Base-by-base conservation (phyloP, 1,139 yeast species). In the Lizanozyma gosingica region DNA sequence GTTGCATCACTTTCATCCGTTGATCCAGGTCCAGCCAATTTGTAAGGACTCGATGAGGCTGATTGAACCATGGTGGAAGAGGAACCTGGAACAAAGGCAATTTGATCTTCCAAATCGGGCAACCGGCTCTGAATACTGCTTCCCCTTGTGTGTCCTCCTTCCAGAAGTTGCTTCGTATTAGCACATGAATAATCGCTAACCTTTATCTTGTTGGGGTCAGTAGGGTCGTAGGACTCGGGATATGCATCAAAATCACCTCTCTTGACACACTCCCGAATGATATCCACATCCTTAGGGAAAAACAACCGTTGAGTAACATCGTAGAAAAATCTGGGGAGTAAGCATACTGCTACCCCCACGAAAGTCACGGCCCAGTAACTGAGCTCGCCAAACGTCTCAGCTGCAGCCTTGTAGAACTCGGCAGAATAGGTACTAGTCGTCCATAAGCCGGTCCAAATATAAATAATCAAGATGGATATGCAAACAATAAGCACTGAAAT, bases 391-490 rank as follows among this genome's bases (percentile, higher is more conserved):
- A 83, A 88, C 43, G 84, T 67, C 53, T 80, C 81, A 2, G 76
- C 70, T 2, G 85, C 96, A 15, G 86, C 79, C 49, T 81, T 77
- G 63, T 83, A 92, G 47, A 85, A 81, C 51, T 84, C 95, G 4
- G 67, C 74, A 41, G 92, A 72, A 40, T 65, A 62, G 14, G 67
- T 48, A 4, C 76, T 59, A 15, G 83, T 65, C 1, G 95, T 78
- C 90, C 96, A 92, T 39, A 90, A 69, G 39, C 96, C 96, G 1
- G 96, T 80, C 97, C 97, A 90, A 43, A 78, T 80, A 59, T 78
- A 84, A 38, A 87, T 69, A 38, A 88, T 54, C 44, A 88, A 54
- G 42, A 79, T 73, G 4, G 95, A 84, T 36, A 90, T 54, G 8
- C 65, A 63, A 43, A 78, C 76, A 53, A 86, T 72, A 41, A 84